phyloP scores from a whole-genome alignment of 139 green algal species.

The Ulvella scutata region DNA sequence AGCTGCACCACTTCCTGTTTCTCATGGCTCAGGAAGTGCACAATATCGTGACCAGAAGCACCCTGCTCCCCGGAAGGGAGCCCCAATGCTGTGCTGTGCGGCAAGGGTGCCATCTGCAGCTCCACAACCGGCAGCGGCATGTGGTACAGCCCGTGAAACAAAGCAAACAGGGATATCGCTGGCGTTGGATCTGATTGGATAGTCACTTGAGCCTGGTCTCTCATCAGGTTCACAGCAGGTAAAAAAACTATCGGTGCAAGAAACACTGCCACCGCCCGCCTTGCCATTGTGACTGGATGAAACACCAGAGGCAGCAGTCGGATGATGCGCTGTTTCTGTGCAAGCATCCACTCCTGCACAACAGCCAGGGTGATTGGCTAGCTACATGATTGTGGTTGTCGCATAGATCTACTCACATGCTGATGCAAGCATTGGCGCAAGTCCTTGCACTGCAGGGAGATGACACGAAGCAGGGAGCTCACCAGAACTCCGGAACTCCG shows the following conservation, averaged over 20 bases:
- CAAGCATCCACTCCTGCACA: not conserved
- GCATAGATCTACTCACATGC: not conserved
- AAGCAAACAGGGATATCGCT: too few species aligned
- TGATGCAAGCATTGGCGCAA: not conserved
- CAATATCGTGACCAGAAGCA: too few species aligned
- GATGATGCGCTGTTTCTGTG: not conserved
- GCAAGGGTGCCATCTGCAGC: too few species aligned
- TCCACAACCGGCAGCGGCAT: too few species aligned
- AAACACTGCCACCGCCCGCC: constrained; percentile 20
- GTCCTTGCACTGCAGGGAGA: not conserved
- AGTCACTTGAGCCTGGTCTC: too few species aligned
- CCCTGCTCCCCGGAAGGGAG: too few species aligned
- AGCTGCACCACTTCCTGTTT: too few species aligned
- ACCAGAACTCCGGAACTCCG: not conserved
- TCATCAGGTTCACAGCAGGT: not conserved
- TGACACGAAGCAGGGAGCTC: not conserved
- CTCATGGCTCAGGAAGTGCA: too few species aligned
- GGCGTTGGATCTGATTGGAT: too few species aligned
- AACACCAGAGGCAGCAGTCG: constrained; percentile 18
- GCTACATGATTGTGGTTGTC: not conserved
- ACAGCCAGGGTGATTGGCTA: not conserved
- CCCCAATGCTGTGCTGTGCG: too few species aligned
- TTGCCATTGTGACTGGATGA: constrained; percentile 20
- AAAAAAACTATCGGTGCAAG: constrained; percentile 17
- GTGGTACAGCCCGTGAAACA: too few species aligned